Evolutionary conservation across 2,329 filamentous ascomycete genomes (phyloP), one percentile per base, ranked within the genome.

Genomic region (Aspergillus eucalypticola): DNA sequence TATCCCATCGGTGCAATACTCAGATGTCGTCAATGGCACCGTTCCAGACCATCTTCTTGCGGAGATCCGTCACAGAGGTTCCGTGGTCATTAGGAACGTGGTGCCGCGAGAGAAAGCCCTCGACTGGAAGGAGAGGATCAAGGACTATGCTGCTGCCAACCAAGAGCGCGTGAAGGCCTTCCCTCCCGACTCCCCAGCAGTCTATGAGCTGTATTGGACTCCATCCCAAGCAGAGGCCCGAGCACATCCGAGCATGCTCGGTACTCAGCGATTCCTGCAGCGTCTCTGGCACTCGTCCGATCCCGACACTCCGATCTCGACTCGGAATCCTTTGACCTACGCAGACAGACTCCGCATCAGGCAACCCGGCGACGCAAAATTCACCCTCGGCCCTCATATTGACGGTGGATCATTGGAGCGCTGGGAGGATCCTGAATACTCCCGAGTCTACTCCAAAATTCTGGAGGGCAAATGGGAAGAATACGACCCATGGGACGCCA

Each of bases 401-500:
- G 90, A 92, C 67, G 89, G 89, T 13, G 90, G 90, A 21, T 89
- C 87, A 55, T 84, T 91, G 1, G 90, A 92, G 75, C 82, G 90
- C 2, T 92, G 90, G 90, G 89, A 92, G 72, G 80, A 79, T 29
- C 76, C 84, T 0, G 89, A 89, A 1, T 93, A 92, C 65, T 86
- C 88, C 0, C 77, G 82, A 2, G 90, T 93, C 2, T 97, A 96
- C 74, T 84, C 89, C 60, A 77, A 82, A 19, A 83, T 97, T 8
- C 89, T 92, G 58, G 76, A 84, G 19, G 94, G 93, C 0, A 75
- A 81, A 0, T 96, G 92, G 92, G 91, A 96, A 64, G 74, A 83
- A 2, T 93, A 91, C 70, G 90, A 97, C 69, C 86, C 92, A 0
- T 97, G 89, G 86, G 91, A 96, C 68, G 87, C 87, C 0, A 86